Evolutionary conservation across 371 early-diverging fungal genomes (phyloP).

Genomic region (Apophysomyces ossiformis): DNA sequence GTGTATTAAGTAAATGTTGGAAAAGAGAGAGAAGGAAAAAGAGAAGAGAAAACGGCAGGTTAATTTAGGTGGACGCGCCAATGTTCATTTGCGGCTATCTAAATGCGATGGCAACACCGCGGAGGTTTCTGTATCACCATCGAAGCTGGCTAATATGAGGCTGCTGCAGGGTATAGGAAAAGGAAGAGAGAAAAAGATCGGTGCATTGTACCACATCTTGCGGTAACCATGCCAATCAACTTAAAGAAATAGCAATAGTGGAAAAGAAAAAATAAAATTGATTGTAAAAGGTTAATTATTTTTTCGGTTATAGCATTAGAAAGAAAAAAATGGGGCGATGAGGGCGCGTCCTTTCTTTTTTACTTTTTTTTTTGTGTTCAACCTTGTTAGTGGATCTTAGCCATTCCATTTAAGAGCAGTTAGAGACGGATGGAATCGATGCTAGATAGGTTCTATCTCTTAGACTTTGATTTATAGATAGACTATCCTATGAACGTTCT

Average conservation of each 20-base stretch:
- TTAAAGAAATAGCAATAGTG: background rate
- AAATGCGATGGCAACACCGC: constrained; percentile 1
- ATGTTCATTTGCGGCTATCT: constrained; percentile 7
- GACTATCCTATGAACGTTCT: background rate
- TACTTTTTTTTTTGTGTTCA: constrained; percentile 5
- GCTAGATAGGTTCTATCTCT: background rate
- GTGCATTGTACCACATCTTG: constrained; percentile 1
- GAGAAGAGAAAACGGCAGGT: background rate
- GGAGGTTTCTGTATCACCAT: constrained; percentile 9
- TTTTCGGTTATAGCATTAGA: constrained; percentile 1
- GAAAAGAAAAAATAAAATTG: background rate
- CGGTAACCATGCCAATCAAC: constrained; percentile 1
- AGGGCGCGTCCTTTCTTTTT: background rate
- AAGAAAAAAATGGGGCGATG: constrained; percentile 9
- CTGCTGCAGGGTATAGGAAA: background rate
- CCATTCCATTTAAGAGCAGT: constrained; percentile 4
- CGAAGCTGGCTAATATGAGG: constrained; percentile 8
- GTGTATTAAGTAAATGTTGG: too few relatives aligned
- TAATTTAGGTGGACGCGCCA: constrained; percentile 7
- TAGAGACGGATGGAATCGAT: background rate
- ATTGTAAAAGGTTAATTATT: background rate
- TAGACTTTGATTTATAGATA: background rate
- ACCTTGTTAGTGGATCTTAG: background rate
- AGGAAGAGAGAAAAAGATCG: background rate
- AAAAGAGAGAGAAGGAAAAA: background rate